Evolutionary conservation across 2,329 filamentous ascomycete genomes (phyloP).

Genomic region (Xylaria sp.): DNA sequence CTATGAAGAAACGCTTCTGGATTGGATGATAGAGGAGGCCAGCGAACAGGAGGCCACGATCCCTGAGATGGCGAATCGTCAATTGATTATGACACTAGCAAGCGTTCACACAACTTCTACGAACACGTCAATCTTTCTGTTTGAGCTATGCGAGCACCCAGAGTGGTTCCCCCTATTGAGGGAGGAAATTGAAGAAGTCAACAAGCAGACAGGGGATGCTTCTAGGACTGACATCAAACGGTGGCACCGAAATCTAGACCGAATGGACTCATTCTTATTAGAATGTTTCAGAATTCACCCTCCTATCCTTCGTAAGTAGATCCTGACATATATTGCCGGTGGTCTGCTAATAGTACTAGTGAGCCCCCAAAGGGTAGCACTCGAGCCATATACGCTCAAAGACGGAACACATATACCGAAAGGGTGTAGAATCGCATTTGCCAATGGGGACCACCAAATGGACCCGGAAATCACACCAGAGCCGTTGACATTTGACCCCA

Average conservation of each 20-base stretch:
- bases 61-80: constrained; percentile 22
- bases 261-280: constrained; percentile 9
- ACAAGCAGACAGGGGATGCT: constrained; percentile 17
- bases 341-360: constrained; percentile 17
- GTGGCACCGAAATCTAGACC: constrained; percentile 10
- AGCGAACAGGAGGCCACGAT: constrained; percentile 17
- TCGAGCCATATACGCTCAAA: constrained; percentile 30
- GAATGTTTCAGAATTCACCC: constrained; percentile 31
- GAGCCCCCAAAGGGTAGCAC: constrained; percentile 27
- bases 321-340: background rate
- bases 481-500: constrained; percentile 34
- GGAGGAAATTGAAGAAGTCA: constrained; percentile 29
- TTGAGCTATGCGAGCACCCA: constrained; percentile 35
- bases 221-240: constrained; percentile 9
- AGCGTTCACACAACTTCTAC: constrained; percentile 26
- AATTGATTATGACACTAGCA: constrained; percentile 28
- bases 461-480: constrained; percentile 28
- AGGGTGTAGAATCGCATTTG: constrained; percentile 26
- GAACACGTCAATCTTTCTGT: constrained; percentile 21
- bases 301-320: constrained; percentile 29
- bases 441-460: constrained; percentile 21
- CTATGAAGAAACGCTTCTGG: constrained; percentile 29
- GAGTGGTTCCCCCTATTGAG: constrained; percentile 30
- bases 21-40: constrained; percentile 35
- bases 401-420: constrained; percentile 37